phyloP scores from a whole-genome alignment of 2,329 filamentous ascomycete genomes.

The Beauveria varroae region DNA sequence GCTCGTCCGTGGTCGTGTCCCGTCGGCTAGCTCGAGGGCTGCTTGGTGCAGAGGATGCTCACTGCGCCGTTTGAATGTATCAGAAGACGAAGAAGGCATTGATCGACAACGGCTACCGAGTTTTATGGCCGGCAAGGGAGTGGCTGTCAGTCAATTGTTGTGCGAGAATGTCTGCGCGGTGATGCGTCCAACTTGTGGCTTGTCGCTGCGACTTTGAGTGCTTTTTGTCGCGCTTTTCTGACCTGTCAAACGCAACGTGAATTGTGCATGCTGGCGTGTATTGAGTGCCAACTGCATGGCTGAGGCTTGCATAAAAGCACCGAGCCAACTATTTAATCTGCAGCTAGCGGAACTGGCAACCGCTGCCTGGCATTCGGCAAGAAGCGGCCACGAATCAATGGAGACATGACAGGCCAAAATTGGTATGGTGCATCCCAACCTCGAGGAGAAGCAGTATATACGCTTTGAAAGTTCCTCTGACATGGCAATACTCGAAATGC shows the following conservation, averaged over 20 bases:
- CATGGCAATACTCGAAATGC: too few relatives aligned
- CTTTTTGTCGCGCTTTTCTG: conserved; percentile 2
- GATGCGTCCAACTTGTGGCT: neutral
- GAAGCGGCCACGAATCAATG: neutral
- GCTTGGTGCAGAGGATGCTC: neutral
- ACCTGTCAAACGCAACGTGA: neutral
- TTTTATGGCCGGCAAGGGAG: neutral
- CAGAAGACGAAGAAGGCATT: neutral
- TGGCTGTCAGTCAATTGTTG: neutral
- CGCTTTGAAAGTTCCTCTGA: too few relatives aligned
- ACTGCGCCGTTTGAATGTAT: neutral
- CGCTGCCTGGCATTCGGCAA: neutral
- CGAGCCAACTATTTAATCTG: neutral
- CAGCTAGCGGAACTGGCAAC: neutral
- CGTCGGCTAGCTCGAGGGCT: neutral
- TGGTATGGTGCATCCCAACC: neutral
- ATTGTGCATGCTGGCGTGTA: conserved; percentile 2
- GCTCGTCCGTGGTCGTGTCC: neutral
- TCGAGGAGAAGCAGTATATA: neutral
- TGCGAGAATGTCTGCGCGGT: neutral
- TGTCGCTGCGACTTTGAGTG: neutral
- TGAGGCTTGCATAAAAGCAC: conserved; percentile 1
- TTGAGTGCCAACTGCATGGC: neutral
- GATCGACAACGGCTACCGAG: neutral
- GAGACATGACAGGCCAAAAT: conserved; percentile 3